Conservation (phyloP, 2,329 filamentous ascomycete genomes). For the Sporothrix variecibatus region DNA sequence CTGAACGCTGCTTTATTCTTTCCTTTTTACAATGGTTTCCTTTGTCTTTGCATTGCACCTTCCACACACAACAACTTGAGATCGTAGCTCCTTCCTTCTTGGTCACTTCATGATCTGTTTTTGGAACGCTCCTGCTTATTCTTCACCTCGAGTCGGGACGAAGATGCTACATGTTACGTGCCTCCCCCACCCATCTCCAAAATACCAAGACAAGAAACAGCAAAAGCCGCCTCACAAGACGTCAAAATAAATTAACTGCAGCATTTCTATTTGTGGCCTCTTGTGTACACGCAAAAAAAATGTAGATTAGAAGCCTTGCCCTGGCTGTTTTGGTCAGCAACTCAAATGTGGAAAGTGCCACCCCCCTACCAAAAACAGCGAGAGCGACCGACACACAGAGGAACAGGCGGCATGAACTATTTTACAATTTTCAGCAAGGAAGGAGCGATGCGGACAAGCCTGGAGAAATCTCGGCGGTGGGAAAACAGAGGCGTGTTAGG, state of each 20-base stretch:
- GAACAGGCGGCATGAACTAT: constrained; percentile 13
- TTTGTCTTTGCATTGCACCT: neutral
- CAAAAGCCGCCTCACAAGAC: neutral
- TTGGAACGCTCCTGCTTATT: constrained; percentile 9
- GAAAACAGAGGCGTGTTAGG: neutral
- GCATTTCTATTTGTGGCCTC: neutral
- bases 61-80: neutral
- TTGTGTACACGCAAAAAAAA: neutral
- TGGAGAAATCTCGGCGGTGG: neutral
- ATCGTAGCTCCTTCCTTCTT: constrained; percentile 15
- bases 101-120: neutral
- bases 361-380: constrained; percentile 6
- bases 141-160: neutral
- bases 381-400: neutral
- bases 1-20: neutral
- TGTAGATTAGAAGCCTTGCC: neutral
- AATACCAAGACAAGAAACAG: neutral
- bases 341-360: neutral
- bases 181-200: neutral
- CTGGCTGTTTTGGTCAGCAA: neutral
- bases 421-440: constrained; percentile 8
- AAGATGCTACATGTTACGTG: constrained; percentile 2
- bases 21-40: neutral
- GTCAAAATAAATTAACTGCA: neutral
- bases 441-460: neutral